Evolutionary conservation across 2,329 filamentous ascomycete genomes (phyloP), one percentile per base, ranked within the genome.

Genomic region (Teratosphaeriaceae sp.): DNA sequence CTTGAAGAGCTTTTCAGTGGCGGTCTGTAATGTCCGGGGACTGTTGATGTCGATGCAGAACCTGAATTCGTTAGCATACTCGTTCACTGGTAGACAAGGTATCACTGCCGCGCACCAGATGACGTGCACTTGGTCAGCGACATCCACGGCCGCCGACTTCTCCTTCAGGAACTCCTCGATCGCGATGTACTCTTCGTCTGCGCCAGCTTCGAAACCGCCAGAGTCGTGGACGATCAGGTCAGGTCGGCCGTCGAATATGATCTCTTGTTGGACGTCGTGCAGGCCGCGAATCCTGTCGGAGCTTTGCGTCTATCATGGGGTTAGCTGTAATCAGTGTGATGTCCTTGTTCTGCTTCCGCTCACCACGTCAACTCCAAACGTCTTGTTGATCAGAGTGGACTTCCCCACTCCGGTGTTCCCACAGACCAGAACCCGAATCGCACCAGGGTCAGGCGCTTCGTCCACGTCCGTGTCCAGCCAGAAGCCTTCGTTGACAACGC

Each of bases 1-100:
- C 21, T 50, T 55, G 44, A 58, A 59, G 16, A 64, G 56, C 20
- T 59, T 60, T 34, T 53, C 52, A 27, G 59, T 62, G 21, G 60
- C 61, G 6, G 54, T 61, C 38, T 62, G 60, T 41, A 61, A 49
- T 22, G 59, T 61, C 21, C 60, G 53, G 27, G 56, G 52, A 33
- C 58, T 60, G 42, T 61, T 60, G 27, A 61, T 58, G 34, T 64
- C 60, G 15, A 64, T 52, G 48, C 60, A 64, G 38, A 64, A 62
- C 60, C 61, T 44, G 19, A 11, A 11, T 19, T 11, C 35, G 35
- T 12, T 9, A 12, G 35, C 15, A 23, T 12, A 22, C 6, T 12
- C 8, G 9, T 20, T 11, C 6, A 15, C 37, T 5, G 37, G 8
- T 9, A n/a, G 6, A 18, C 9, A 23, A 20, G 2, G n/a, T 31